These are phyloP conservation scores for Lasiosphaeriaceae sp. DNA, from an alignment of 495 filamentous ascomycete genomes.

Conservation along the genomic window DNA sequence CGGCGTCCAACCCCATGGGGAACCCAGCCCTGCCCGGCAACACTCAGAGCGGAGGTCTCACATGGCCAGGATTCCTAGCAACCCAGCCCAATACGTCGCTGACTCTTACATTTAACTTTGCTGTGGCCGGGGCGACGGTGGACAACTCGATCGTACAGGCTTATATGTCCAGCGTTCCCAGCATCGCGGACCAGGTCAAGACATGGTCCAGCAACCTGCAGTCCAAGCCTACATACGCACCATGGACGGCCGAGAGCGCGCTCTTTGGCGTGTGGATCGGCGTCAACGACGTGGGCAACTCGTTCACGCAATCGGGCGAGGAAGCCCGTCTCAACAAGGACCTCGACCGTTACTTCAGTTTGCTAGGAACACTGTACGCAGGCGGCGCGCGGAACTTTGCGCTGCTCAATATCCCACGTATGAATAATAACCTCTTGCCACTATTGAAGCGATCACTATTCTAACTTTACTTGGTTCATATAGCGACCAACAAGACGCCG, in stretches of 20 bases:
- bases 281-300: conserved; percentile 10
- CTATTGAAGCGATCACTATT: too few species aligned
- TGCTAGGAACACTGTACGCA: conserved; percentile 6
- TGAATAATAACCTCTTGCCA: too few species aligned
- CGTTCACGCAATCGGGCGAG: not conserved
- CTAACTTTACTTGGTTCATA: not conserved
- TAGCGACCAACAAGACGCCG: conserved; percentile 4
- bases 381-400: conserved; percentile 10
- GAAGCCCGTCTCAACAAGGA: conserved; percentile 1
- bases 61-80: conserved; percentile 10
- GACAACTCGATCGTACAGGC: conserved; percentile 8
- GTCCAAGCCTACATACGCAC: conserved; percentile 2
- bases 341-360: conserved; percentile 9
- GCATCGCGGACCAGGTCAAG: conserved; percentile 9
- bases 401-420: conserved; percentile 3
- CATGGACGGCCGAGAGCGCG: conserved; percentile 9
- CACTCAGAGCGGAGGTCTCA: conserved; percentile 2
- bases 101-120: conserved; percentile 12
- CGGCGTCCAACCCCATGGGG: conserved; percentile 12
- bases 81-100: conserved; percentile 10
- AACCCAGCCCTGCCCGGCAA: conserved; percentile 10
- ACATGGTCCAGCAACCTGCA: not conserved
- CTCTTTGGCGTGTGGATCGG: conserved; percentile 10
- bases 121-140: conserved; percentile 13
- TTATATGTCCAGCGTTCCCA: conserved; percentile 3